Conservation (phyloP, 2,329 filamentous ascomycete species). For the Epichloe amarillans region DNA sequence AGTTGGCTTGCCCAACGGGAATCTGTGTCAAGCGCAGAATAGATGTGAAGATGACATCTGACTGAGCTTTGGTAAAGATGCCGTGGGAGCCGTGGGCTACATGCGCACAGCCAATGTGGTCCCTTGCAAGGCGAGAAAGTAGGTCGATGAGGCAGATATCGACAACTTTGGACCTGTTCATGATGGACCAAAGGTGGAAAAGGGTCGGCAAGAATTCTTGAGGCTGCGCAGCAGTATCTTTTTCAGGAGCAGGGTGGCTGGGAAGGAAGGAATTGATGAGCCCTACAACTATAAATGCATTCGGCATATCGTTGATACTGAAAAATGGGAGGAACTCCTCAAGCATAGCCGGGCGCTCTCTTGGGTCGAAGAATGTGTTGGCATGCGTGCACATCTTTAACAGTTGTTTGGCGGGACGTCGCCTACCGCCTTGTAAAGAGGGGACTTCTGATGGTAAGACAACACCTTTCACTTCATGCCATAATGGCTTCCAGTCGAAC, state of each 20-base stretch:
- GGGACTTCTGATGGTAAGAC: conserved; percentile 78
- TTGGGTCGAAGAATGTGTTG: conserved; percentile 84
- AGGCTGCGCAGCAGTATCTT: conserved; percentile 64
- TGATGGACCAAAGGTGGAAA: conserved; percentile 91
- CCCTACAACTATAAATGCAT: conserved; percentile 85
- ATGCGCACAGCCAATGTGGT: conserved; percentile 62
- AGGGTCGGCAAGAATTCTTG: conserved; percentile 83
- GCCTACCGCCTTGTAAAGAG: conserved; percentile 41
- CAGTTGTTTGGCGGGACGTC: conserved; percentile 49
- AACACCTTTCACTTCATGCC: conserved; percentile 82
- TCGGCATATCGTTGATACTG: conserved; percentile 82
- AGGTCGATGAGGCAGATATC: conserved; percentile 84
- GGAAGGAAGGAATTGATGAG: conserved; percentile 79
- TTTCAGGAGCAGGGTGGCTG: conserved; percentile 62
- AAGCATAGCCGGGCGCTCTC: conserved; percentile 68
- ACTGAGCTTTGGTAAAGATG: conserved; percentile 86
- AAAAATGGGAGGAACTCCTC: conserved; percentile 77
- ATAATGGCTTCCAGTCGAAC: conserved; percentile 87
- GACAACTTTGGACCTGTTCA: conserved; percentile 77
- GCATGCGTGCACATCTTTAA: conserved; percentile 84
- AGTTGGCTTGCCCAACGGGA: conserved; percentile 88
- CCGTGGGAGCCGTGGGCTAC: conserved; percentile 76
- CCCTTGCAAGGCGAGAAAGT: conserved; percentile 73
- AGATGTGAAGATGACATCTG: conserved; percentile 83
- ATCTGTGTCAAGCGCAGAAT: conserved; percentile 85